A percentile compares a stretch with the other conserved stretches of the same genome.
phyloP scores from a whole-genome alignment of 129 eudicot species.

The Flaveria ramosissima region DNA sequence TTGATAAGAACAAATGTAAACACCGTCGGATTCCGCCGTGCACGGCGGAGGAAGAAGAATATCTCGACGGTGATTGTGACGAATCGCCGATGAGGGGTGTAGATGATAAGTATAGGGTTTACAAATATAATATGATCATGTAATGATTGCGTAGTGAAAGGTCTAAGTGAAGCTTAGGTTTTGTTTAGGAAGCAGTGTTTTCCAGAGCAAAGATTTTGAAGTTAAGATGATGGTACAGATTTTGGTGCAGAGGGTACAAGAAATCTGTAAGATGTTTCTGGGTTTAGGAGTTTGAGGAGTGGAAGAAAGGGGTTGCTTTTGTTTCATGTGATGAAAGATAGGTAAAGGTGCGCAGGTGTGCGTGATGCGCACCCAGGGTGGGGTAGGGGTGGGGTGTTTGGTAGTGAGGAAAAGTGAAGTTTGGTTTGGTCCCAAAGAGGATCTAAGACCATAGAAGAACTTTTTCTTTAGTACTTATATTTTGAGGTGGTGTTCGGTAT shows the following conservation, averaged over 20 bases:
- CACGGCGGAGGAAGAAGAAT: conserved; percentile 28
- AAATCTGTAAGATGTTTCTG: neutral
- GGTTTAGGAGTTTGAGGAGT: conserved; percentile 7
- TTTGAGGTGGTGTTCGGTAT: neutral
- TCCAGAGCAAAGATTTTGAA: conserved; percentile 3
- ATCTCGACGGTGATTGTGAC: conserved; percentile 25
- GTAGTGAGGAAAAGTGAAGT: conserved; percentile 36
- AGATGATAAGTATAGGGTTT: conserved; percentile 15
- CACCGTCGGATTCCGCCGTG: conserved; percentile 30
- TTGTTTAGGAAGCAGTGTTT: conserved; percentile 12
- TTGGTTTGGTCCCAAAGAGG: conserved; percentile 32
- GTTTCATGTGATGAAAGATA: conserved; percentile 36
- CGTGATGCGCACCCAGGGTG: conserved; percentile 37
- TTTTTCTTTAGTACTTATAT: conserved; percentile 17
- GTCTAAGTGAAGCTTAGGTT: conserved; percentile 38
- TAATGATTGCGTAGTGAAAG: conserved; percentile 53
- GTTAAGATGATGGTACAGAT: neutral
- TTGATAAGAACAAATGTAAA: neutral
- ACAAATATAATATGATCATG: conserved; percentile 41
- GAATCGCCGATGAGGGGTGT: conserved; percentile 29
- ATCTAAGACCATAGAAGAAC: conserved; percentile 10
- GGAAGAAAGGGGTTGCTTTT: conserved; percentile 31
- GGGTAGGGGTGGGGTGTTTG: conserved; percentile 32
- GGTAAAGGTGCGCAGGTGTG: conserved; percentile 28
- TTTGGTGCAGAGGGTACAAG: neutral